phyloP scores from a whole-genome alignment of 805 yeast genomes.

The Hanseniaspora nectarophila region DNA sequence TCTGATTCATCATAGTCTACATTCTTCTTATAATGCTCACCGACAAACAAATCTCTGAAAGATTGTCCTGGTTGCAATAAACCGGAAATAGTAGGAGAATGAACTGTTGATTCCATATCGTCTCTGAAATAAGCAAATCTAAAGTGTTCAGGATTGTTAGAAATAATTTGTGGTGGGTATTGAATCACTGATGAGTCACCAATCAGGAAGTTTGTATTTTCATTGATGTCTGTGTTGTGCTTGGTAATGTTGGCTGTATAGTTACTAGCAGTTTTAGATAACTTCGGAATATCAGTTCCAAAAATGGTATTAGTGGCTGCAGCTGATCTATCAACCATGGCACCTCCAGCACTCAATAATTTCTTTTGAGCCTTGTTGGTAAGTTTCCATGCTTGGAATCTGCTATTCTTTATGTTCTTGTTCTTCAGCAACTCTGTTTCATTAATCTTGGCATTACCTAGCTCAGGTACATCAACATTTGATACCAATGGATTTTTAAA shows the following conservation, averaged over 20 bases:
- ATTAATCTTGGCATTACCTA: slow-evolving; percentile 37
- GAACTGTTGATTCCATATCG: slow-evolving; percentile 77
- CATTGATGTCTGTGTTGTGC: slow-evolving; percentile 10
- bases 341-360: slow-evolving; percentile 6
- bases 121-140: slow-evolving; percentile 89
- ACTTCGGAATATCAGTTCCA: slow-evolving; percentile 21
- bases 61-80: slow-evolving; percentile 50
- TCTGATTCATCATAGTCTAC: slow-evolving; percentile 15
- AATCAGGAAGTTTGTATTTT: slow-evolving; percentile 10
- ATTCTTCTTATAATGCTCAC: slow-evolving; percentile 19
- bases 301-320: slow-evolving; percentile 16
- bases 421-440: slow-evolving; percentile 41
- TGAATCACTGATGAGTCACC: slow-evolving; percentile 27
- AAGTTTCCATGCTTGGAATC: slow-evolving; percentile 62
- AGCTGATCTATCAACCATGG: slow-evolving; percentile 14
- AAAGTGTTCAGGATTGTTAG: slow-evolving; percentile 42
- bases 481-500: slow-evolving; percentile 35
- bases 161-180: slow-evolving; percentile 36
- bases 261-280: not conserved
- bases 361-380: slow-evolving; percentile 18
- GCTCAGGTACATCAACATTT: slow-evolving; percentile 33
- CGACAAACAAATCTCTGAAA: slow-evolving; percentile 53
- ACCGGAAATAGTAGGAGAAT: slow-evolving; percentile 79
- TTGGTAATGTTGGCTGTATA: slow-evolving; percentile 1
- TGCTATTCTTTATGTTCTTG: slow-evolving; percentile 65